These are phyloP conservation scores for Immersiporthe knoxdaviesiana DNA, from an alignment of 2,329 filamentous ascomycete species.

Conservation along the genomic window DNA sequence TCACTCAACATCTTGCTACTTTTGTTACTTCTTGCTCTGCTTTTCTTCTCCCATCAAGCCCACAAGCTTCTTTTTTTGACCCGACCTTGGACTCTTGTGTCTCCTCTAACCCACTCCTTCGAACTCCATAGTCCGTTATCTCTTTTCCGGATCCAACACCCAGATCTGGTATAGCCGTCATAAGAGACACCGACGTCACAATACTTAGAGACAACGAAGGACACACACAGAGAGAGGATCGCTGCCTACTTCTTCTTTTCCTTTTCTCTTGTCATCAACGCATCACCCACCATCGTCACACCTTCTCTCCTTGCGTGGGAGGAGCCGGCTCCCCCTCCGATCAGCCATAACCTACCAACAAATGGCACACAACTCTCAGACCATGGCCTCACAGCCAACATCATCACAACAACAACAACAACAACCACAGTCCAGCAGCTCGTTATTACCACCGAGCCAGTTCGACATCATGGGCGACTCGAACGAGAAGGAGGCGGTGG, in stretches of 20 bases:
- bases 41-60: background rate
- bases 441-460: conserved; percentile 22
- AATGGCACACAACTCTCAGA: conserved; percentile 16
- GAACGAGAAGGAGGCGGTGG: conserved; percentile 20
- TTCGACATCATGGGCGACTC: conserved; percentile 25
- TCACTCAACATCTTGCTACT: conserved; percentile 8
- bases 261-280: background rate
- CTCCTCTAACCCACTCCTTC: background rate
- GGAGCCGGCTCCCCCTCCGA: conserved; percentile 26
- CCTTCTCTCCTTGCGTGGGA: conserved; percentile 8
- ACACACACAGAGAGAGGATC: conserved; percentile 5
- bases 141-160: background rate
- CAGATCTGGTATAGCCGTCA: background rate
- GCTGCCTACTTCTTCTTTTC: background rate
- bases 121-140: background rate
- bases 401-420: background rate
- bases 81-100: background rate
- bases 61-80: background rate
- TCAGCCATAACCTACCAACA: background rate
- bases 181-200: conserved; percentile 13
- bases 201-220: background rate
- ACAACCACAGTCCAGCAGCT: conserved; percentile 15
- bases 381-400: conserved; percentile 20
- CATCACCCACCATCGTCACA: background rate
- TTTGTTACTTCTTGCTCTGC: background rate